Base-by-base conservation (phyloP, 2,329 filamentous ascomycete genomes). In the Epichloe uncinata region DNA sequence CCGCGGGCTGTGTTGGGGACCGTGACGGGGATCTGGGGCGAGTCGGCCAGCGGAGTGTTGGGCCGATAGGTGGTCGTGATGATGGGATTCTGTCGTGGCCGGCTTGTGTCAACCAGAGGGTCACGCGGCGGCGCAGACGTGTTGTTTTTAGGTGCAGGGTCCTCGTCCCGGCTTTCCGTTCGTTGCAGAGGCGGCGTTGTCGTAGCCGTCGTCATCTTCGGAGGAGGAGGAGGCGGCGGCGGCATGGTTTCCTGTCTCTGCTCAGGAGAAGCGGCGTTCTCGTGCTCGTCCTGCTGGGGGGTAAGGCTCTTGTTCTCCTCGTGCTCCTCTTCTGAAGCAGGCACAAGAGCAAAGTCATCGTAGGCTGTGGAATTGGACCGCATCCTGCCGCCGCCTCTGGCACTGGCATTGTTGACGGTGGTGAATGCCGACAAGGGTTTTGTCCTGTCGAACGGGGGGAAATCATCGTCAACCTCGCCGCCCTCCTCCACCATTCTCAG, bases 381-480 rank as follows among this genome's bases (percentile, higher is more conserved):
- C 53, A 73, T 71, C 45, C 75, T 67, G 5, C 71, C 75, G 8
- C 73, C 69, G 41, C 73, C 82, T 49, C 80, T 75, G 61, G 85
- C 84, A 58, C 87, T 87, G 50, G 84, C 85, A 61, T 87, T 89
- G 61, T 91, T 90, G 53, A 84, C 85, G 6, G 85, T 88, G 37
- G 86, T 87, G 58, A 91, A 93, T 18, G 87, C 81, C 5, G 78
- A 79, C n/a, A 93, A 73, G 2, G 82, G 77, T 58, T 84, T 85
- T 20, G 79, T 87, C 36, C 87, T 76, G 51, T 85, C 83, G 40
- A 93, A 72, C 0, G 87, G 82, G 87, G 82, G 85, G 55, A 93
- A 93, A 60, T 93, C 87, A 55, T 88, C 85, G 57, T 94, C 87
- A 1, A 91, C 82, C 60, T 93, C 87, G 45, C 85, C 87, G 50